Base-by-base conservation (phyloP, 768 basidiomycete genomes). In the Hirschioporus abietinus region DNA sequence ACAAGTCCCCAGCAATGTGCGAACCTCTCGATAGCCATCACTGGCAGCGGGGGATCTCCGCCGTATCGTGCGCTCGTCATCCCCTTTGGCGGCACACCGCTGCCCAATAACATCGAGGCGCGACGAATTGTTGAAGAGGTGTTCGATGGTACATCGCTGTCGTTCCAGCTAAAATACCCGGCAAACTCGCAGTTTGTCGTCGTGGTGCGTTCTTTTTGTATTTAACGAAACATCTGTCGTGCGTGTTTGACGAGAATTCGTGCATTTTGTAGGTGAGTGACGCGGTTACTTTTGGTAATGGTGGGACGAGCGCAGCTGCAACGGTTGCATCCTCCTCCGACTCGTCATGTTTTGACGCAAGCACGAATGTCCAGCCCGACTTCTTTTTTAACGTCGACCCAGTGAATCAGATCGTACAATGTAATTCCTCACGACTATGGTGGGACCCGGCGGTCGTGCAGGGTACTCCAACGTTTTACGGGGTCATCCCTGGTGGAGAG, bases 401-500 rank as follows among this genome's bases (percentile, higher is more conserved):
- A 3, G 74, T 77, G 18, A 88, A 86, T 66, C 84, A 87, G 70
- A 79, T 92, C 36, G 85, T 87, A 7, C 88, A 91, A 72, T 93
- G 92, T 70, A 73, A 71, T 60, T 18, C 82, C 12, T 86, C 84
- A 57, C 86, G 91, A 66, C 74, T 93, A 69, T 90, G 84, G 82
- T 93, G 89, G 89, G 77, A 83, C 66, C 72, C 77, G 25, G 70
- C 78, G 25, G 76, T 72, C 35, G 83, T 88, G 0, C 75, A 84
- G 75, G 88, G 86, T 18, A 84, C 72, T 0, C 82, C 86, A n/a
- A 81, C 74, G 35, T 90, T 91, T 73, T 78, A 85, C 26, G 90
- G 90, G 2, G 80, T 92, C 58, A 92, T 93, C 35, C 92, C 92
- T 0, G 92, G 92, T 0, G 92, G 92, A 15, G 79, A 90, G 64